Conservation (phyloP, 495 filamentous ascomycete species). For the Aspergillus sclerotioniger region DNA sequence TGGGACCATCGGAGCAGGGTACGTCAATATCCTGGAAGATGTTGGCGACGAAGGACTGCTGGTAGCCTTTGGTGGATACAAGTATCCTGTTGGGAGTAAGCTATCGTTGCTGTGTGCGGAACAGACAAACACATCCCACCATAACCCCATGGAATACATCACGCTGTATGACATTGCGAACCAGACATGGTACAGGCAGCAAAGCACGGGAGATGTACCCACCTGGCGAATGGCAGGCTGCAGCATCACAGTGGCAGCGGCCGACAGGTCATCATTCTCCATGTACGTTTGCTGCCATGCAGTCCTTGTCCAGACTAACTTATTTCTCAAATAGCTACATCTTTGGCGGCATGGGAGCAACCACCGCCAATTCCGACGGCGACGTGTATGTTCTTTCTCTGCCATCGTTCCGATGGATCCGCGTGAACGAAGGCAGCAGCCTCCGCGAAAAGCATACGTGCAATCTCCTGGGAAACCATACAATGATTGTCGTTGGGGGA, state of each 20-base stretch:
- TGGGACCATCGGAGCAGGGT: constrained; percentile 8
- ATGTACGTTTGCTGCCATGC: neutral
- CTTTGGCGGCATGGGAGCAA: constrained; percentile 4
- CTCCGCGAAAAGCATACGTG: constrained; percentile 10
- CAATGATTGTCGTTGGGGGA: constrained; percentile 4
- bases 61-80: constrained; percentile 7
- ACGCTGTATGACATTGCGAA: constrained; percentile 9
- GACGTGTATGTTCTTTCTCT: constrained; percentile 12
- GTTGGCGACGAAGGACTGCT: constrained; percentile 4
- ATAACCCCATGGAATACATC: constrained; percentile 9
- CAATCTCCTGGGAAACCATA: neutral
- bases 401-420: constrained; percentile 12
- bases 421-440: constrained; percentile 1
- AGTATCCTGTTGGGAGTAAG: neutral
- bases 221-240: constrained; percentile 11
- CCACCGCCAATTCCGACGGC: neutral
- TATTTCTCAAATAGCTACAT: constrained; percentile 3
- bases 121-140: neutral
- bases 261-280: constrained; percentile 8
- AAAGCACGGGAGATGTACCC: constrained; percentile 9
- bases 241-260: constrained; percentile 2
- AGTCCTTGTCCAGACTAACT: neutral
- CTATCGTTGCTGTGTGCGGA: neutral
- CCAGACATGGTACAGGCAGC: constrained; percentile 10
- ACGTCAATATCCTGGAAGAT: constrained; percentile 1